Percentiles rank a stretch among this genome's conserved stretches.
Evolutionary conservation across 192 early-diverging fungal species (phyloP).

Genomic region (Physocladia obscura): DNA sequence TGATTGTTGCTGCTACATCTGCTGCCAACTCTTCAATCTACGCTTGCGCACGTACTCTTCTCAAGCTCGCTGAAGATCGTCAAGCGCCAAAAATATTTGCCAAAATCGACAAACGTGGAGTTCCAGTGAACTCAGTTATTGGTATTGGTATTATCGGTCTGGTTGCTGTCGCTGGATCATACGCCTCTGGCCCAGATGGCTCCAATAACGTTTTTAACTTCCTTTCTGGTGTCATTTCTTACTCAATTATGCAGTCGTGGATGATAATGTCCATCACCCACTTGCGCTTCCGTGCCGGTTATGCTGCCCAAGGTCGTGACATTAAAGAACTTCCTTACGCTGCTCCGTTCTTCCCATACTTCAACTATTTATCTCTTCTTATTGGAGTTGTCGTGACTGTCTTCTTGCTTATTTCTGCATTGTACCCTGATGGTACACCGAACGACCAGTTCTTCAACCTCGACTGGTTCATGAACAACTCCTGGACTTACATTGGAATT

Average conservation of each 20-base stretch:
- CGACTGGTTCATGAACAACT: slow-evolving; percentile 13
- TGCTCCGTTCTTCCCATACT: slow-evolving; percentile 24
- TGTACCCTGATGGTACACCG: slow-evolving; percentile 3
- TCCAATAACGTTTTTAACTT: slow-evolving; percentile 47
- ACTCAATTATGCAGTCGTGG: slow-evolving; percentile 26
- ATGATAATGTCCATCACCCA: slow-evolving; percentile 29
- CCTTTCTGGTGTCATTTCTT: slow-evolving; percentile 35
- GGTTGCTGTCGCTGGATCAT: background rate
- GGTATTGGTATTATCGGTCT: slow-evolving; percentile 10
- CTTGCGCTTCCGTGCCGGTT: slow-evolving; percentile 24
- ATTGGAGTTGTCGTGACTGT: slow-evolving; percentile 18
- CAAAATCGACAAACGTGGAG: slow-evolving; percentile 51
- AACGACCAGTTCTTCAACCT: background rate
- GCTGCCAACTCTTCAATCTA: slow-evolving; percentile 79
- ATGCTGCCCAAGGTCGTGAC: slow-evolving; percentile 13
- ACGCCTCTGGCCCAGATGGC: slow-evolving; percentile 23
- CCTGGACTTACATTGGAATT: slow-evolving; percentile 25
- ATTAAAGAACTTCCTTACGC: slow-evolving; percentile 25
- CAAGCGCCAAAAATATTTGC: slow-evolving; percentile 61
- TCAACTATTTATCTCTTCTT: slow-evolving; percentile 3
- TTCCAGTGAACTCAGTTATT: slow-evolving; percentile 63
- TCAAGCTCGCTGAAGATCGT: slow-evolving; percentile 61
- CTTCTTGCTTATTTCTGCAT: slow-evolving; percentile 15
- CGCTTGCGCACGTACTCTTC: slow-evolving; percentile 66
- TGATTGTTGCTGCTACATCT: slow-evolving; percentile 68